Conservation (phyloP, 495 filamentous ascomycete genomes). For the Xylaria venustula region DNA sequence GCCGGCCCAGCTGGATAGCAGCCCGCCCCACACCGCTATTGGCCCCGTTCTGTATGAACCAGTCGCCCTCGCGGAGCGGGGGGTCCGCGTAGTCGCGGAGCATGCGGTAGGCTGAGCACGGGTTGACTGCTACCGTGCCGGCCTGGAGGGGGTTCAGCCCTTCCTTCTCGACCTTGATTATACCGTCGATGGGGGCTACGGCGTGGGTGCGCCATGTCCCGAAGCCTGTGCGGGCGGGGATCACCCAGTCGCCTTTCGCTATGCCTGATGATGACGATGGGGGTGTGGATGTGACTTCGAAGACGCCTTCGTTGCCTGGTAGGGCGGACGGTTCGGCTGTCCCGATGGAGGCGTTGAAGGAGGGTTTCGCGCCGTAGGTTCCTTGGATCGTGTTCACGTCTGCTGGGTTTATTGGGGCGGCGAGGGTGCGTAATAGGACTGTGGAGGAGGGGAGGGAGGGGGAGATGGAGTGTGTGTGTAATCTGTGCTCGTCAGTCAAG, state of each 20-base stretch:
- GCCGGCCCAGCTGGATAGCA: slow-evolving; percentile 75
- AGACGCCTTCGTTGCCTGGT: slow-evolving; percentile 85
- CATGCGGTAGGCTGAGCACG: slow-evolving; percentile 90
- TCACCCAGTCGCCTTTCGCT: slow-evolving; percentile 81
- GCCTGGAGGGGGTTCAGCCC: slow-evolving; percentile 72
- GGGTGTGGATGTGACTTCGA: slow-evolving; percentile 70
- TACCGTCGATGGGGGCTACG: slow-evolving; percentile 53
- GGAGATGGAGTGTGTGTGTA: slow-evolving; percentile 81
- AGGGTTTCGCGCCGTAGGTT: slow-evolving; percentile 84
- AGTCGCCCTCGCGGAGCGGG: slow-evolving; percentile 59
- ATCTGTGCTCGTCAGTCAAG: slow-evolving; percentile 35
- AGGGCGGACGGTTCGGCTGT: slow-evolving; percentile 62
- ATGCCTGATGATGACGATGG: slow-evolving; percentile 21
- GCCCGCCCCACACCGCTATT: slow-evolving; percentile 89
- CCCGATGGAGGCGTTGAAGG: slow-evolving; percentile 69
- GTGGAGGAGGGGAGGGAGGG: slow-evolving; percentile 73
- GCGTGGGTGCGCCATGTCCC: slow-evolving; percentile 95
- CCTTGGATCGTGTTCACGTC: slow-evolving; percentile 95
- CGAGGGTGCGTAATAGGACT: slow-evolving; percentile 64
- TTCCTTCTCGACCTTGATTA: slow-evolving; percentile 66
- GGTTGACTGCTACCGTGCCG: slow-evolving; percentile 86
- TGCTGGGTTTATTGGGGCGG: slow-evolving; percentile 91
- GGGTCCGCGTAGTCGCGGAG: slow-evolving; percentile 70
- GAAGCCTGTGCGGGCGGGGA: slow-evolving; percentile 74
- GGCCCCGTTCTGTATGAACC: slow-evolving; percentile 96